phyloP scores from a whole-genome alignment of 2,329 filamentous ascomycete genomes.

The Dothistroma septosporum region DNA sequence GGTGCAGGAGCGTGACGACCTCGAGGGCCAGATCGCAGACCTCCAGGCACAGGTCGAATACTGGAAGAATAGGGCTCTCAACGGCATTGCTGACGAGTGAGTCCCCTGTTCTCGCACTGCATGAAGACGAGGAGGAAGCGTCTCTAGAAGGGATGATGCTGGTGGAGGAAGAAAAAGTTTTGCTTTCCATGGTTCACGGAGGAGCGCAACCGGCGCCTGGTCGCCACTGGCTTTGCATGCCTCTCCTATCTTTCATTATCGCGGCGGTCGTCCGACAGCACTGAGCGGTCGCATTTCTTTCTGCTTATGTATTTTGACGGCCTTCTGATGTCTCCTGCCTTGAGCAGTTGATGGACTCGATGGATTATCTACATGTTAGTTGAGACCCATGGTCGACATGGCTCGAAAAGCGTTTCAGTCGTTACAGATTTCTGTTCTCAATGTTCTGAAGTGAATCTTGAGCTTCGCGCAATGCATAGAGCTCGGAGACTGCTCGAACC shows the following conservation, averaged over 20 bases:
- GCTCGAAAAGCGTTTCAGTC: not conserved
- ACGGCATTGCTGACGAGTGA: constrained; percentile 13
- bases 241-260: constrained; percentile 16
- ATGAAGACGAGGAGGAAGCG: constrained; percentile 13
- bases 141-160: constrained; percentile 13
- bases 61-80: constrained; percentile 30
- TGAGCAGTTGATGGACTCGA: constrained; percentile 17
- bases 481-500: too few species aligned
- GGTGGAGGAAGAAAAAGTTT: constrained; percentile 20
- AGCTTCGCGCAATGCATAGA: too few species aligned
- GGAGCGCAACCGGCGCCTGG: constrained; percentile 20
- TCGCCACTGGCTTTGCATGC: constrained; percentile 16
- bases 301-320: not conserved
- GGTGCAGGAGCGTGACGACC: constrained; percentile 66
- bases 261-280: constrained; percentile 8
- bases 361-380: not conserved
- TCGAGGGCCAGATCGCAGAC: constrained; percentile 65
- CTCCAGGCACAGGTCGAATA: constrained; percentile 40
- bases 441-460: too few species aligned
- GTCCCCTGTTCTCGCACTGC: not conserved
- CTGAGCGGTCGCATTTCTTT: not conserved
- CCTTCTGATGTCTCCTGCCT: constrained; percentile 16
- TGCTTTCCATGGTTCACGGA: constrained; percentile 11
- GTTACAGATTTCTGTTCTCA: too few species aligned
- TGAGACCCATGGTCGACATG: not conserved